Base-by-base conservation (phyloP, 306 rosid species). In the Canavalia gladiata region DNA sequence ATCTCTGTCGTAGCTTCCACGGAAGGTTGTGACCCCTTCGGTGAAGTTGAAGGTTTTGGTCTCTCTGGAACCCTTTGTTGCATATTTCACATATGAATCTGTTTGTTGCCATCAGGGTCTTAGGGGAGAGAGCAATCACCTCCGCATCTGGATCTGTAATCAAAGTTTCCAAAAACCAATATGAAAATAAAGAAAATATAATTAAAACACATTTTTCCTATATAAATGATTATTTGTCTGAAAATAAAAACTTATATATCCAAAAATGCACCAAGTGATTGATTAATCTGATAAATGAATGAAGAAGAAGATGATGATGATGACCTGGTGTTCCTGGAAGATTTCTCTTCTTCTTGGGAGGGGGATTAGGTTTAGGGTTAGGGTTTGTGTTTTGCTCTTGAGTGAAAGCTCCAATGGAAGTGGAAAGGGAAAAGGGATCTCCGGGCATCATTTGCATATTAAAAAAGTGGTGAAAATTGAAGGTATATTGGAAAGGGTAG, bases 11-110 rank as follows among this genome's bases (percentile, higher is more conserved):
- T 0, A 95, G 89, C 82, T 95, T 95, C 99, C 99, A 95, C 3
- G 99, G 99, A 6, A 95, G 92, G 71, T 95, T 95, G 81, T 95
- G 99, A 2, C 99, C 99, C 77, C 99, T 84, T 37, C 97, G 52
- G 28, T 95, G 99, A 45, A 95, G 97, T 58, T 95, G 99, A 39
- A 95, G 91, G n/a, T 95, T 95, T 74, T 95, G 99, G 51, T 95
- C 99, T 81, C 99, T 90, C 71, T 95, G 99, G 69, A 95, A 95
- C 13, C 99, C 99, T 84, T 95, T 95, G 89, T 93, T 95, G 87
- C 99, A 95, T 86, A 95, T 93, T 68, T 95, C 99, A 52, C 99
- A 95, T 4, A 95, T 56, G 90, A 95, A 95, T 34, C 99, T 69
- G 80, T 95, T 92, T 1, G 97, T 95, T 0, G 99, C 97, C 99